These are phyloP conservation scores for Kalaharituber pfeilii DNA, from an alignment of 2,329 filamentous ascomycete genomes.

Conservation along the genomic window DNA sequence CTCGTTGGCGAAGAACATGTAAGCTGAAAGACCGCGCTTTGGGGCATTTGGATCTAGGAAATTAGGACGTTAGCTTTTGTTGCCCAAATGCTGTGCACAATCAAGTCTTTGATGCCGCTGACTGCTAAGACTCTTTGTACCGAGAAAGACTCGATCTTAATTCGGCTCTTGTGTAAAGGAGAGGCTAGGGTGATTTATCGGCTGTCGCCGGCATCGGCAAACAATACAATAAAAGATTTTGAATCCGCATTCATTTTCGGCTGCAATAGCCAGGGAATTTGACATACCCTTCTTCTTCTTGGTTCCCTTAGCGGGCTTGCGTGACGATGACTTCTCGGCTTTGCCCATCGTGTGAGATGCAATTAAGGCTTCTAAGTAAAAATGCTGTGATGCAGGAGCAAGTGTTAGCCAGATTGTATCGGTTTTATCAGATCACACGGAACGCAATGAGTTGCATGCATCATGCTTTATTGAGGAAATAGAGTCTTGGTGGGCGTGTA, in stretches of 20 bases:
- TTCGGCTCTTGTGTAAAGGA: no score
- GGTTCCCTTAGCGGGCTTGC: conserved; percentile 13
- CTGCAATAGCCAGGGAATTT: no score
- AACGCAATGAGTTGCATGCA: neutral
- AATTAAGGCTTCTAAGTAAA: neutral
- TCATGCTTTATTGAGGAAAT: no score
- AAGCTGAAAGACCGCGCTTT: conserved; percentile 97
- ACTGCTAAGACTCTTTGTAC: no score
- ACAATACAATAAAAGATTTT: neutral
- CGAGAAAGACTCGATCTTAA: no score
- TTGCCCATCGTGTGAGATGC: conserved; percentile 16
- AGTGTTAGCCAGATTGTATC: neutral
- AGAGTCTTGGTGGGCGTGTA: neutral
- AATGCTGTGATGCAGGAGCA: neutral
- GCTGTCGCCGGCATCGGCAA: no score
- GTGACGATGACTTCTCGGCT: conserved; percentile 11
- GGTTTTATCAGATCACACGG: neutral
- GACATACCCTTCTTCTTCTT: conserved; percentile 22
- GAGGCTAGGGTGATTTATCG: no score
- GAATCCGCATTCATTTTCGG: no score
- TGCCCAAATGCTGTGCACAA: no score
- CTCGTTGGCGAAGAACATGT: conserved; percentile 99
- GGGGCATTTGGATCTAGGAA: conserved; percentile 77
- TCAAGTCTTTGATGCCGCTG: no score
- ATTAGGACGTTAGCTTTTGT: neutral